Conservation (phyloP, 2,329 filamentous ascomycete genomes). For the Hymenoscyphus albidus region DNA sequence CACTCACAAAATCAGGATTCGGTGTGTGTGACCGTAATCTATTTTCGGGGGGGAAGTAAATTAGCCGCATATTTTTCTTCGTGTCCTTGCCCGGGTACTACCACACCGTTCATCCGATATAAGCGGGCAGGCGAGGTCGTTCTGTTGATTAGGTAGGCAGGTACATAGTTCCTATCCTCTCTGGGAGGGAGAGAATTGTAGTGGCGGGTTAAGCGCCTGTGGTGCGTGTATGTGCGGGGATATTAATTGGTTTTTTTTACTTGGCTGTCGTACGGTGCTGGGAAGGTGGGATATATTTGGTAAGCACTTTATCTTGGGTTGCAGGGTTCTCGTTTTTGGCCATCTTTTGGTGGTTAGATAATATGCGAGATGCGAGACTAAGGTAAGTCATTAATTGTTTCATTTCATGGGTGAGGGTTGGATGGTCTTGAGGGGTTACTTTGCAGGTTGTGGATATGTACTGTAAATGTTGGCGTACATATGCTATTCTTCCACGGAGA, state of each 20-base stretch:
- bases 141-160: too few relatives aligned
- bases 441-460: background rate
- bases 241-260: background rate
- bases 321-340: background rate
- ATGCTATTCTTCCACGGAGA: background rate
- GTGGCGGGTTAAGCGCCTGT: slow-evolving; percentile 2
- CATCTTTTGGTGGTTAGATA: background rate
- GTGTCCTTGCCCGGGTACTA: background rate
- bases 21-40: background rate
- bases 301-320: slow-evolving; percentile 2
- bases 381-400: background rate
- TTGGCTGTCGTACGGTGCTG: background rate
- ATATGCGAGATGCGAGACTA: background rate
- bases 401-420: background rate
- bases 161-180: too few relatives aligned
- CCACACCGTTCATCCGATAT: too few relatives aligned
- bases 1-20: background rate
- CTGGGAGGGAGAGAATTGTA: background rate
- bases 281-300: background rate
- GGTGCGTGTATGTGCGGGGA: background rate
- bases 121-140: too few relatives aligned
- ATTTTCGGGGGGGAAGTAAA: slow-evolving; percentile 1
- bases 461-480: background rate
- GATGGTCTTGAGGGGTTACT: background rate
- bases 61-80: background rate